Evolutionary conservation across 1,284 basidiomycete genomes (phyloP).

Genomic region (Rhizoctonia solani): DNA sequence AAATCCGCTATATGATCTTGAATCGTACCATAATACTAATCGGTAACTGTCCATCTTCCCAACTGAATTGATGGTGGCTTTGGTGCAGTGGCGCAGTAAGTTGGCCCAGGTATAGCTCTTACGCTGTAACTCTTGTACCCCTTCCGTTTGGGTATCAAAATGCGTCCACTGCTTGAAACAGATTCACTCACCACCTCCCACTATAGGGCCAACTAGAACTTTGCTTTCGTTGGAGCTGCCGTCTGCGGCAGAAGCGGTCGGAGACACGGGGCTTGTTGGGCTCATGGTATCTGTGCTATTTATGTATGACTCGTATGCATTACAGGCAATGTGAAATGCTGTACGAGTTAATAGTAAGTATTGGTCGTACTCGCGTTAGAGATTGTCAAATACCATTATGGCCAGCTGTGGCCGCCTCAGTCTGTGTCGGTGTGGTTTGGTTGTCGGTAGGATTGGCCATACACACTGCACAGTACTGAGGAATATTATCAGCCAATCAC

Average conservation of each 20-base stretch:
- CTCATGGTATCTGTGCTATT: conserved; percentile 1
- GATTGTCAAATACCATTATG: not conserved
- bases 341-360: not conserved
- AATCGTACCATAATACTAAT: too few relatives aligned
- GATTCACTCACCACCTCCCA: conserved; percentile 12
- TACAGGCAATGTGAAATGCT: conserved; percentile 23
- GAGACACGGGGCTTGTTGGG: not conserved
- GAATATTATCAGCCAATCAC: not conserved
- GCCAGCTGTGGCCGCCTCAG: conserved; percentile 22
- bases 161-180: too few relatives aligned
- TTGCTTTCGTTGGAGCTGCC: not conserved
- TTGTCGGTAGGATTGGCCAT: conserved; percentile 37
- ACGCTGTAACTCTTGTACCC: not conserved
- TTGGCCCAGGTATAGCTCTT: too few relatives aligned
- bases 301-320: conserved; percentile 18
- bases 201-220: not conserved
- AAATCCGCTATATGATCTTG: too few relatives aligned
- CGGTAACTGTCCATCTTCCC: too few relatives aligned
- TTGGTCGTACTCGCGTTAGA: not conserved
- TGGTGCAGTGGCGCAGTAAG: too few relatives aligned
- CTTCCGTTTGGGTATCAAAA: not conserved
- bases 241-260: not conserved
- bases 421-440: conserved; percentile 36
- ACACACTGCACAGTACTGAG: conserved; percentile 35
- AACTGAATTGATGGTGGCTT: too few relatives aligned